Evolutionary conservation across 495 filamentous ascomycete species (phyloP), one percentile per base, ranked within the genome.

Genomic region (Acidiella bohemica): DNA sequence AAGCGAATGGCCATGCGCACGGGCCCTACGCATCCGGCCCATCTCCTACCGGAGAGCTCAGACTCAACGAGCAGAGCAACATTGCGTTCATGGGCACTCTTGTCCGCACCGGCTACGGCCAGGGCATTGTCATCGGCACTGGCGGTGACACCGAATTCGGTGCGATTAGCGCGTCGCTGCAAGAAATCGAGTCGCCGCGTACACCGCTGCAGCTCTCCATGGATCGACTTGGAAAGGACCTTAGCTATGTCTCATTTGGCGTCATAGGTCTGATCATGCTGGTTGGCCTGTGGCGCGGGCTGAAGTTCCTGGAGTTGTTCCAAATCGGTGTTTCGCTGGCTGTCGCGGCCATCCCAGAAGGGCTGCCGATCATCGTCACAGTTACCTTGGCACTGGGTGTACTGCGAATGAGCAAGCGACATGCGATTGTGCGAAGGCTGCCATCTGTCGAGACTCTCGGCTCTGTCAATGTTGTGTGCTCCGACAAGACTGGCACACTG

Each of bases 31-130:
- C 75, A 20, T 73, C 29, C 1, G 6, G 5, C 14, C n/a, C n/a
- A n/a, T n/a, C n/a, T n/a, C 5, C 76, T 24, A 76, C 76, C 24
- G 68, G 70, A 20, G 76, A 80, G 53, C 68, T 81, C 30, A 62
- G 70, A 12, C 61, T 84, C 45, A 71, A 72, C 59, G 65, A 84
- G 55, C 66, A 76, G 55, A 66, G 71, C 36, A 93, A 93, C 51
- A 87, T 99, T 55, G 90, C 88, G 5, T 96, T 93, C 57, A 96
- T 96, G 92, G 90, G 90, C 4, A 99, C 90, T 5, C 61, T 99
- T 41, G 92, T 99, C 5, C 84, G 86, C 32, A 92, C 84, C 7
- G 90, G 90, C n/a, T 78, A 99, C 49, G 90, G 90, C 0, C 85
- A 92, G 55, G 90, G 90, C 24, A 76, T 99, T 40, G 90, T 99